Evolutionary conservation across 495 filamentous ascomycete species (phyloP).

Genomic region (Apodospora peruviana): DNA sequence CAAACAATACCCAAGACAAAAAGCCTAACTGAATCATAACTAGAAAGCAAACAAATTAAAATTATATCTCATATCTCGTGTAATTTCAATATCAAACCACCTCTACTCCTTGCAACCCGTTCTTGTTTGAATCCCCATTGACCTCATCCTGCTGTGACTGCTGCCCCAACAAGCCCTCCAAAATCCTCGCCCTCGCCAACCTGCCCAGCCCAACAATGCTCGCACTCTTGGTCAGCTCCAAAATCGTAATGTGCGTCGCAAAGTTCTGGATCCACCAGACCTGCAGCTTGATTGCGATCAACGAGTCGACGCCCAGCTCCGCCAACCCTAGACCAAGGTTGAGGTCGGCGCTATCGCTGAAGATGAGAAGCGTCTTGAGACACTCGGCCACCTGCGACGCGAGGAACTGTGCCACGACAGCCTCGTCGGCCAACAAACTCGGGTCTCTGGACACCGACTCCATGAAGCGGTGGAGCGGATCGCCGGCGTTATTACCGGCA

Average conservation of each 20-base stretch:
- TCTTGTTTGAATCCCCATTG: too few species aligned
- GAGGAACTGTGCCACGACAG: neutral
- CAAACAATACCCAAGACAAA: too few species aligned
- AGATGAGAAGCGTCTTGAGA: neutral
- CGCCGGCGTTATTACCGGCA: too few species aligned
- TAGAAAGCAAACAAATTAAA: too few species aligned
- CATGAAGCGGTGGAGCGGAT: too few species aligned
- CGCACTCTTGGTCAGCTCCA: neutral
- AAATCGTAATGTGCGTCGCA: neutral
- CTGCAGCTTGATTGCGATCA: slow-evolving; percentile 1
- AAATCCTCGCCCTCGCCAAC: neutral
- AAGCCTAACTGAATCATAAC: too few species aligned
- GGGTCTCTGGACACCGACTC: too few species aligned
- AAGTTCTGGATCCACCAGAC: neutral
- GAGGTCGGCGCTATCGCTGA: neutral
- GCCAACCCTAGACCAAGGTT: neutral
- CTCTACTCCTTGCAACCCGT: too few species aligned
- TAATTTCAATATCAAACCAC: too few species aligned
- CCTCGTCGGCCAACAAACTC: neutral
- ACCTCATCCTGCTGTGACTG: too few species aligned
- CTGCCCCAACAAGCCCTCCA: too few species aligned
- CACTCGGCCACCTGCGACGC: neutral
- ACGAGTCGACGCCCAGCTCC: neutral
- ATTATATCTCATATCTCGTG: too few species aligned
- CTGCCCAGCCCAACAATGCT: neutral